Conservation (phyloP, 2,329 filamentous ascomycete genomes). For the Neophaeococcomyces aloes region DNA sequence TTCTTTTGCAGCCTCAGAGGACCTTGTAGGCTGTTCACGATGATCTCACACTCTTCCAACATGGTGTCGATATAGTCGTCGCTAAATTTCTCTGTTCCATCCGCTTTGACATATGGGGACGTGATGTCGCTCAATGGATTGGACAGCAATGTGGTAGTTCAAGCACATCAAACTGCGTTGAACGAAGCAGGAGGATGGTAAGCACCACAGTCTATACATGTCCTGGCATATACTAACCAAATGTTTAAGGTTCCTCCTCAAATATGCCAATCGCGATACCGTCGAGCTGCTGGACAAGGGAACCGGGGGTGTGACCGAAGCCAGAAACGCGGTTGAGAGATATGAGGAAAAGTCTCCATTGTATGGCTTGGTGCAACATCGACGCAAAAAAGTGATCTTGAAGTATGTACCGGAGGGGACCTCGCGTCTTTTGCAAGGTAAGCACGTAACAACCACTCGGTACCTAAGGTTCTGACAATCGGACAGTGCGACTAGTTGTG, state of each 20-base stretch:
- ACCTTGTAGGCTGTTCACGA: neutral
- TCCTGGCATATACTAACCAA: slow-evolving; percentile 9
- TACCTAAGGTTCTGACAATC: neutral
- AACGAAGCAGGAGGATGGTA: slow-evolving; percentile 91
- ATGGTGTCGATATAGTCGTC: neutral
- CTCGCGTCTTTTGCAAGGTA: slow-evolving; percentile 86
- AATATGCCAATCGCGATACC: slow-evolving; percentile 81
- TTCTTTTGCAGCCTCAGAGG: neutral
- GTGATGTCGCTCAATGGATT: slow-evolving; percentile 22
- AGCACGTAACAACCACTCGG: slow-evolving; percentile 23
- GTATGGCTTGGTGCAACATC: slow-evolving; percentile 84
- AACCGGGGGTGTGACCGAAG: slow-evolving; percentile 71
- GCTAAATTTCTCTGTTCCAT: neutral
- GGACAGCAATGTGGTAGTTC: slow-evolving; percentile 50
- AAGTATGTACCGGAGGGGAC: slow-evolving; percentile 88
- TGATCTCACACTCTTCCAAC: neutral
- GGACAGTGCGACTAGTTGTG: slow-evolving; percentile 67
- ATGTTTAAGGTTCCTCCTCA: slow-evolving; percentile 71
- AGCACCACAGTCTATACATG: slow-evolving; percentile 28
- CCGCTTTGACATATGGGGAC: slow-evolving; percentile 26
- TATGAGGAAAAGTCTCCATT: slow-evolving; percentile 80
- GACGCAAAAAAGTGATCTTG: slow-evolving; percentile 78
- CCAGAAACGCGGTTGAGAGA: slow-evolving; percentile 63
- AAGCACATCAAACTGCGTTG: slow-evolving; percentile 70
- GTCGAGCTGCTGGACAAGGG: slow-evolving; percentile 68